Evolutionary conservation across 1,284 basidiomycete species (phyloP), one percentile per base, ranked within the genome.

Genomic region (Moniliophthora roreri): DNA sequence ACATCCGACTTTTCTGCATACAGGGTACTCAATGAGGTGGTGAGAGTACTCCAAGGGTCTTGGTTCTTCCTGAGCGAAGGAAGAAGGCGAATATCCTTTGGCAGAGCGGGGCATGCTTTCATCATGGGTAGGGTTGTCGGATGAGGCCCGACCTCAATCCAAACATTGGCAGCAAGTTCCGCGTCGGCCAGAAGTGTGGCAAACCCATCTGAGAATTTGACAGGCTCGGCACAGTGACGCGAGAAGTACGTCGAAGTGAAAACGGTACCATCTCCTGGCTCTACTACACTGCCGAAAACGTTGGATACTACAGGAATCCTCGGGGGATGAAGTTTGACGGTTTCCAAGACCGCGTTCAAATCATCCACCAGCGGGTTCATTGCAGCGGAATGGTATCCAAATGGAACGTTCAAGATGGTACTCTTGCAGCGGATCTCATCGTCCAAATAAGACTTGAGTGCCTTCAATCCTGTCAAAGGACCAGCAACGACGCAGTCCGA

Each of bases 141-240:
- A 58, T 86, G 82, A 9, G 86, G 83, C 4, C 87, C 82, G 37
- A 88, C 72, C 62, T 89, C 87, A 6, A 89, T 72, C 79, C 81
- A 88, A 0, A 71, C 71, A n/a, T 76, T 62, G 6, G 62, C 55
- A 23, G 62, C 48, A 32, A 70, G 59, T 16, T 65, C 68, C 4
- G 66, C 36, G 11, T 55, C 57, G 3, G 66, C 53, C 3, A 73
- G 36, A 6, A 83, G 69, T 1, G 72, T 65, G 13, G 62, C 64
- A 2, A 87, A 64, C 11, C 79, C 80, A 35, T 72, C 68, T 5
- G 75, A 69, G 56, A 90, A 87, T 16, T 69, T 72, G 18, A 87
- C 84, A n/a, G 85, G 81, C 51, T 80, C 71, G 1, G 68, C 68
- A 58, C 82, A 86, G 57, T 89, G 87, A 20, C 71, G 76, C 16